phyloP scores from a whole-genome alignment of 116 monocot species.

The Papilionanthe hybrid region DNA sequence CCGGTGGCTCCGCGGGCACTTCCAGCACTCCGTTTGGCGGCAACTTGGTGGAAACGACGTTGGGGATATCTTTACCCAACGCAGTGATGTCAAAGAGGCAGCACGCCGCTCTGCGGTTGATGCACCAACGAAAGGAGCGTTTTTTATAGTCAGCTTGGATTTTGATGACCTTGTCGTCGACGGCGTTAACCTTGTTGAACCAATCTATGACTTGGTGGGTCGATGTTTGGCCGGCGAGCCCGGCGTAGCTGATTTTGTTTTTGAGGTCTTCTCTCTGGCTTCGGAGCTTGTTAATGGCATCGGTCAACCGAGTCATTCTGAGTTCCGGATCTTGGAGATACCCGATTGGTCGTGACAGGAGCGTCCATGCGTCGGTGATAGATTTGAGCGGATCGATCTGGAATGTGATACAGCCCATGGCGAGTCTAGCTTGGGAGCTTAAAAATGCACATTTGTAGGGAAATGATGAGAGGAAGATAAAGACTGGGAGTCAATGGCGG shows the following conservation, averaged over 20 bases:
- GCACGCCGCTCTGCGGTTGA: background rate
- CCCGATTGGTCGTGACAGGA: background rate
- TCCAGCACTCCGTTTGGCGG: background rate
- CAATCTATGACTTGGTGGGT: background rate
- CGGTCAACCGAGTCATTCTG: background rate
- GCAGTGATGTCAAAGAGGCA: background rate
- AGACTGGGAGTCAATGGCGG: background rate
- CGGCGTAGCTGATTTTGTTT: background rate
- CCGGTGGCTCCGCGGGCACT: background rate
- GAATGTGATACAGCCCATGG: background rate
- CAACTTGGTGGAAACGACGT: background rate
- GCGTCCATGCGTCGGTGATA: background rate
- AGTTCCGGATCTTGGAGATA: background rate
- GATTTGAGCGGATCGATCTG: background rate
- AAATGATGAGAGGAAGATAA: background rate
- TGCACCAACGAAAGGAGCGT: background rate
- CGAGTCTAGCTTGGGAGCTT: background rate
- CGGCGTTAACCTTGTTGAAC: background rate
- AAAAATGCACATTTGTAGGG: background rate
- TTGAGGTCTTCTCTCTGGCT: background rate
- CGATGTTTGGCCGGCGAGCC: background rate
- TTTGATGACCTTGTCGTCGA: background rate
- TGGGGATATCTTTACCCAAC: background rate
- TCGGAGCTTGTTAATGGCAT: background rate
- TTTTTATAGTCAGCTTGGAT: background rate